These are phyloP conservation scores for Lachnum nothofagi DNA, from an alignment of 2,329 filamentous ascomycete genomes.

Conservation along the genomic window DNA sequence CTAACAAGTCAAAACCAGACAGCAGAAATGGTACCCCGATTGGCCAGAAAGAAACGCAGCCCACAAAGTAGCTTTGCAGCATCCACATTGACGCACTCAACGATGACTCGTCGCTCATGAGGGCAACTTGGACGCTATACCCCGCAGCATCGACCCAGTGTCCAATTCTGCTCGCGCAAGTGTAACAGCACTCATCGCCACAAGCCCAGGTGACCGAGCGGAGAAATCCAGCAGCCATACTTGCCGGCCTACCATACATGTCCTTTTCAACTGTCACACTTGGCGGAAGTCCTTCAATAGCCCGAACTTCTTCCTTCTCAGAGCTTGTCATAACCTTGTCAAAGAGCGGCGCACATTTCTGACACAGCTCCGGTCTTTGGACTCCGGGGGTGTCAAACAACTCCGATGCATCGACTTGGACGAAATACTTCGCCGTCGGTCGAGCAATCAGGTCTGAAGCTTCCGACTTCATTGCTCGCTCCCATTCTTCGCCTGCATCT, in stretches of 20 bases:
- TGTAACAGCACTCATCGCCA: neutral
- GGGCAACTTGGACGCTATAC: neutral
- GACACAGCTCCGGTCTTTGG: neutral
- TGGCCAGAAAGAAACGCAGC: neutral
- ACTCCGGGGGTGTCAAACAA: neutral
- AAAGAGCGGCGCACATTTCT: neutral
- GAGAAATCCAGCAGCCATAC: neutral
- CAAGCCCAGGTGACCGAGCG: neutral
- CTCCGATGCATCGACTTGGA: neutral
- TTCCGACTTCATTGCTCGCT: neutral
- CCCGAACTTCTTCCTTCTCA: neutral
- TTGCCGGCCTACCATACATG: no score
- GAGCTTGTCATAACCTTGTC: neutral
- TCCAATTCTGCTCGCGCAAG: neutral
- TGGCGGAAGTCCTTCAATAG: neutral
- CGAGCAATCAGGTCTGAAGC: neutral
- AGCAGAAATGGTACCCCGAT: neutral
- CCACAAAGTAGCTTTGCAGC: neutral
- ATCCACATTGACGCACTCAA: neutral
- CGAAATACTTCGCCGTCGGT: neutral
- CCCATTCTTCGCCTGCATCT: neutral
- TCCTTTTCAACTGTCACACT: neutral
- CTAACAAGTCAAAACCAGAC: neutral
- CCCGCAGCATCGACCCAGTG: neutral
- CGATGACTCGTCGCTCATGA: neutral